A percentile compares a stretch with the other conserved stretches of the same genome.
phyloP scores from a whole-genome alignment of 768 basidiomycete genomes.

The Trametes cinnabarina region DNA sequence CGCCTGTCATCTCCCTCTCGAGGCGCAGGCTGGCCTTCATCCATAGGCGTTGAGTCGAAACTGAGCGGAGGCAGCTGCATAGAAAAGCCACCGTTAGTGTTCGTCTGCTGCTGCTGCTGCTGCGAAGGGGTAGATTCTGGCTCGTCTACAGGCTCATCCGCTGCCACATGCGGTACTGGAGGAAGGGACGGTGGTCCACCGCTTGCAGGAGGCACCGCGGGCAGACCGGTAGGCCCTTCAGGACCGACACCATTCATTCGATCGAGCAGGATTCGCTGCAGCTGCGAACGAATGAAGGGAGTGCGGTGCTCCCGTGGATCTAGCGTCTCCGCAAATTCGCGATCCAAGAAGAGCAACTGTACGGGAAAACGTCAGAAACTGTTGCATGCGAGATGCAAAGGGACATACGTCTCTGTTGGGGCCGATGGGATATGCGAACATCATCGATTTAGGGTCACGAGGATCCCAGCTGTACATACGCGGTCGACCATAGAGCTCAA shows the following conservation, averaged over 20 bases:
- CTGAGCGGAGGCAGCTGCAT: constrained; percentile 62
- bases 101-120: constrained; percentile 20
- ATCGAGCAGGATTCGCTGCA: constrained; percentile 60
- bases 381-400: neutral
- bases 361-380: neutral
- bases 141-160: constrained; percentile 1
- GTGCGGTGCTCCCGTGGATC: constrained; percentile 80
- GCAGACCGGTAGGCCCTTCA: constrained; percentile 6
- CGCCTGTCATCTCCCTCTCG: constrained; percentile 24
- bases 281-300: constrained; percentile 58
- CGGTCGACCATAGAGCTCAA: constrained; percentile 87
- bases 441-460: constrained; percentile 73
- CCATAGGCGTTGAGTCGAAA: constrained; percentile 37
- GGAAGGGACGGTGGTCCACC: constrained; percentile 26
- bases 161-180: constrained; percentile 22
- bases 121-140: neutral
- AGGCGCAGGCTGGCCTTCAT: constrained; percentile 1
- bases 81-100: constrained; percentile 9
- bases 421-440: constrained; percentile 94
- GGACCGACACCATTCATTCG: constrained; percentile 50
- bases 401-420: constrained; percentile 73
- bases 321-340: constrained; percentile 74
- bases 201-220: constrained; percentile 1
- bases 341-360: constrained; percentile 84
- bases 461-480: constrained; percentile 88